Percentiles rank a stretch among this genome's conserved stretches.
phyloP scores from a whole-genome alignment of 306 rosid species.

The Rosa rugosa region DNA sequence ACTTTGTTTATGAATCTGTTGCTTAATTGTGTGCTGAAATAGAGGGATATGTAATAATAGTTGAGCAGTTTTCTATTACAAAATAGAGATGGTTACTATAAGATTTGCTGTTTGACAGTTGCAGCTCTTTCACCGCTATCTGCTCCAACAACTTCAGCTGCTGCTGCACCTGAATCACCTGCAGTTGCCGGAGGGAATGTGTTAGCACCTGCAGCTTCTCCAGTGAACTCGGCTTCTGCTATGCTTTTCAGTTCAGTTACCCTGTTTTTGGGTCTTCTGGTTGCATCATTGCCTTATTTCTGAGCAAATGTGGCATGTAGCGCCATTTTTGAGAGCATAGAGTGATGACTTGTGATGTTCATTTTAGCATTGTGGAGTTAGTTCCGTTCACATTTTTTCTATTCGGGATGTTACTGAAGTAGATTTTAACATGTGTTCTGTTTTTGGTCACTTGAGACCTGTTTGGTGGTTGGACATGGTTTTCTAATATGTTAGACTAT shows the following conservation, averaged over 20 bases:
- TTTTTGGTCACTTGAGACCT: not conserved
- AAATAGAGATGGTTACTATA: not conserved
- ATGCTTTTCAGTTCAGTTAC: slow-evolving; percentile 19
- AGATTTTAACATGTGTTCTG: not conserved
- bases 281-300: slow-evolving; percentile 29
- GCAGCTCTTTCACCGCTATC: slow-evolving; percentile 38
- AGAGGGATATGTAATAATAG: not conserved
- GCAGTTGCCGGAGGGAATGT: slow-evolving; percentile 18
- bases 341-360: slow-evolving; percentile 18
- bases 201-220: slow-evolving; percentile 35
- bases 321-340: slow-evolving; percentile 22
- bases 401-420: slow-evolving; percentile 6
- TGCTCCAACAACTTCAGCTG: slow-evolving; percentile 28
- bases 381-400: not conserved
- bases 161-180: slow-evolving; percentile 28
- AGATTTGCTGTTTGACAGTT: slow-evolving; percentile 13
- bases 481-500: not conserved
- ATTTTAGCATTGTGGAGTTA: slow-evolving; percentile 10
- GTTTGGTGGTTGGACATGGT: slow-evolving; percentile 3
- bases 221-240: slow-evolving; percentile 33
- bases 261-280: slow-evolving; percentile 25
- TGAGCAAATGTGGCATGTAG: slow-evolving; percentile 22
- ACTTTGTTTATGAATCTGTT: not conserved
- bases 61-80: not conserved
- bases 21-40: not conserved